A percentile compares a stretch with the other conserved stretches of the same genome.
Evolutionary conservation across 441 rosid genomes (phyloP).

Genomic region (Eugenia klotzschiana): DNA sequence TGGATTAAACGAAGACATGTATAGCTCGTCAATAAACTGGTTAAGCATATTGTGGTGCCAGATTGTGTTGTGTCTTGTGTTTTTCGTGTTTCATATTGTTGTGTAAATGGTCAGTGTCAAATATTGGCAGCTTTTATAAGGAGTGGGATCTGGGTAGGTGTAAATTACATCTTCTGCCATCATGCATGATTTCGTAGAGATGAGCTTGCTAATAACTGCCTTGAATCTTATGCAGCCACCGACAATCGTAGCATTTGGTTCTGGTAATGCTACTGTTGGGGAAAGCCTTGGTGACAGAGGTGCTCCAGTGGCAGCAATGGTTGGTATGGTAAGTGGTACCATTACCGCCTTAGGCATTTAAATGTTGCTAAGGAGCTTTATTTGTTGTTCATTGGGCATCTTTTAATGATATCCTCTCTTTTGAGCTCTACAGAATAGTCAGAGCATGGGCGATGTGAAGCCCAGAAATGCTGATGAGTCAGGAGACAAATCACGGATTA

Average conservation of each 20-base stretch:
- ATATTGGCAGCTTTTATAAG: background rate
- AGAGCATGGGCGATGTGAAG: slow-evolving; percentile 41
- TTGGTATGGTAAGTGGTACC: slow-evolving; percentile 37
- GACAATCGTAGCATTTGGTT: slow-evolving; percentile 27
- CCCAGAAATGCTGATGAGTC: slow-evolving; percentile 51
- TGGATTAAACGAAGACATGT: background rate
- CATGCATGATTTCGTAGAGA: background rate
- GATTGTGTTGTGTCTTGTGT: background rate
- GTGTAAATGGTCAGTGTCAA: background rate
- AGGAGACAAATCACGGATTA: slow-evolving; percentile 36
- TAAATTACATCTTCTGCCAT: background rate
- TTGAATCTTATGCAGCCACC: slow-evolving; percentile 30
- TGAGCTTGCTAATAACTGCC: background rate
- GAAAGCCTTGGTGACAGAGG: slow-evolving; percentile 42
- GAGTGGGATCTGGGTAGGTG: background rate
- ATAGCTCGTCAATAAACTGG: background rate
- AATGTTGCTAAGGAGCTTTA: background rate
- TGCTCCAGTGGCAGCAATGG: slow-evolving; percentile 37
- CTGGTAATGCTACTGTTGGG: slow-evolving; percentile 39
- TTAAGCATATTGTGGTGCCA: background rate
- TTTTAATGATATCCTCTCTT: background rate
- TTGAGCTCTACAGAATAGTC: slow-evolving; percentile 30
- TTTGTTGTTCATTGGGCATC: background rate
- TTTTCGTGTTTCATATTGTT: background rate
- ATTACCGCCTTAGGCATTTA: background rate